phyloP scores from a whole-genome alignment of 371 early-diverging fungal species.

The Umbelopsis sp. region DNA sequence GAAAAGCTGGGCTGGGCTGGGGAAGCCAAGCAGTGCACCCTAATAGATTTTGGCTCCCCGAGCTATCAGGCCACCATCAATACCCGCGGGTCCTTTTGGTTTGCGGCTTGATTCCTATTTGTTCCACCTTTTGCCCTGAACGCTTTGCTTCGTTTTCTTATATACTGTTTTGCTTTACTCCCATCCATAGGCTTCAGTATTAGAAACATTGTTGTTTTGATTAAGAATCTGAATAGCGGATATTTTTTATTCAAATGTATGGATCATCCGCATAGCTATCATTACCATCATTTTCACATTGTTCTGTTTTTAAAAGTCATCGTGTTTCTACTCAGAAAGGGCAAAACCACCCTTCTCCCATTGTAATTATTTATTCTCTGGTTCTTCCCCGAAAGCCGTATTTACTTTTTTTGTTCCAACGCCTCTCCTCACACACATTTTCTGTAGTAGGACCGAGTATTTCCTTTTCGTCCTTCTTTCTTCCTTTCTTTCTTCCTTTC shows the following conservation, averaged over 20 bases:
- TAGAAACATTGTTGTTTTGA: no score
- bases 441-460: not conserved
- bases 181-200: no score
- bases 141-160: no score
- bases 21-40: no score
- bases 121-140: no score
- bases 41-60: not conserved
- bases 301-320: not conserved
- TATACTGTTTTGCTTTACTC: no score
- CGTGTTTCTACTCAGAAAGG: conserved; percentile 10
- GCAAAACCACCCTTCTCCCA: not conserved
- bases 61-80: conserved; percentile 7
- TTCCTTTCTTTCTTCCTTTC: not conserved
- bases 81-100: no score
- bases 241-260: no score
- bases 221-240: no score
- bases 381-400: conserved; percentile 16
- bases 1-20: no score
- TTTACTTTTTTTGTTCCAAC: conserved; percentile 16
- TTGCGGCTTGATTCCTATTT: no score
- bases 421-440: not conserved
- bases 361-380: conserved; percentile 20
- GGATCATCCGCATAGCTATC: no score
- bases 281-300: not conserved
- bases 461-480: not conserved